Evolutionary conservation across 1,284 basidiomycete genomes (phyloP).

Genomic region (Macrocystidia cucumis): DNA sequence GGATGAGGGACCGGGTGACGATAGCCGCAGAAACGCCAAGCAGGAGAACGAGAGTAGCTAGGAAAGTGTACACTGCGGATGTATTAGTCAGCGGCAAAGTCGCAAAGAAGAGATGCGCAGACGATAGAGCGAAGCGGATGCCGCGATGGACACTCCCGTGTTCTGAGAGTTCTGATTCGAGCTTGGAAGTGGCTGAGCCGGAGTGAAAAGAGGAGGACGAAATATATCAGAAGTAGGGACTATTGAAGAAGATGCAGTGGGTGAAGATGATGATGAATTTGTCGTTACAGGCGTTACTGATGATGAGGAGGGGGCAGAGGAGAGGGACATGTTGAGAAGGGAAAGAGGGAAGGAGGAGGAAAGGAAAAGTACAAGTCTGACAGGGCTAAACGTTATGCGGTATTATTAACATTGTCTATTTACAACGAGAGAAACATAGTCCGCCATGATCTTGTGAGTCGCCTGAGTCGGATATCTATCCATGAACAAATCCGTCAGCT

Average conservation of each 20-base stretch:
- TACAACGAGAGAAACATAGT: too few species aligned
- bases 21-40: constrained; percentile 57
- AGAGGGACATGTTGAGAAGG: too few species aligned
- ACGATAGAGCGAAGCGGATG: constrained; percentile 17
- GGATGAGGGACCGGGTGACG: constrained; percentile 48
- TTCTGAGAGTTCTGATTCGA: not conserved
- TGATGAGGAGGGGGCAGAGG: not conserved
- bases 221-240: not conserved
- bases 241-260: not conserved
- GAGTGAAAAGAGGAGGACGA: not conserved
- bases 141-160: constrained; percentile 5
- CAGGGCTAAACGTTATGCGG: too few species aligned
- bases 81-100: not conserved
- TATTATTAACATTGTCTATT: too few species aligned
- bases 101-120: constrained; percentile 6
- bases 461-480: too few species aligned
- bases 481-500: too few species aligned
- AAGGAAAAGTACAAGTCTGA: too few species aligned
- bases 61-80: constrained; percentile 28
- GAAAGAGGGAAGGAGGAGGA: too few species aligned
- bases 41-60: constrained; percentile 59
- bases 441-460: too few species aligned
- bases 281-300: not conserved
- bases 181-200: not conserved
- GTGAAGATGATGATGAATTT: not conserved